Conservation (phyloP, 2,329 filamentous ascomycete genomes). For the Capronia epimyces region DNA sequence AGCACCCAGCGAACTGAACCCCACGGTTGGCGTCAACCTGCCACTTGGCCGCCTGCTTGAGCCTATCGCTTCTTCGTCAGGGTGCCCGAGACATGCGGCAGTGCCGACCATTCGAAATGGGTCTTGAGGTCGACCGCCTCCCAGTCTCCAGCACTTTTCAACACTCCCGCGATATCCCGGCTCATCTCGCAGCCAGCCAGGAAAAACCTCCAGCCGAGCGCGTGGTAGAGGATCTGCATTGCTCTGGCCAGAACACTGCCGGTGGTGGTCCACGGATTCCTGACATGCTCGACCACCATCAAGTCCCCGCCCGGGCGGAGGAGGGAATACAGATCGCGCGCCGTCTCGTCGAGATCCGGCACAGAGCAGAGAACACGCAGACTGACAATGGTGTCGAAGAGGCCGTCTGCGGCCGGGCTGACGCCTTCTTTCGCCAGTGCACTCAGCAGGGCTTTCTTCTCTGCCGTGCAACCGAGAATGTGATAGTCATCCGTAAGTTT, state of each 20-base stretch:
- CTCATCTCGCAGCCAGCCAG: slow-evolving; percentile 49
- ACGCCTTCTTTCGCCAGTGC: slow-evolving; percentile 43
- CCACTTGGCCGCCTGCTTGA: too few species aligned
- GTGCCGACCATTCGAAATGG: slow-evolving; percentile 35
- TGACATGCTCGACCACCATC: slow-evolving; percentile 53
- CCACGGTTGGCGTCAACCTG: too few species aligned
- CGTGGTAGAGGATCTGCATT: slow-evolving; percentile 44
- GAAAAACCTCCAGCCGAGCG: slow-evolving; percentile 49
- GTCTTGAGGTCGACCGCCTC: slow-evolving; percentile 44
- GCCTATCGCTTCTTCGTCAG: slow-evolving; percentile 33
- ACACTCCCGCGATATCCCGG: slow-evolving; percentile 43
- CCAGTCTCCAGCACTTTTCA: slow-evolving; percentile 46
- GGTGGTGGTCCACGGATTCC: slow-evolving; percentile 47
- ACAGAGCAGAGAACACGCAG: slow-evolving; percentile 53
- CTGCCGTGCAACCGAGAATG: slow-evolving; percentile 46
- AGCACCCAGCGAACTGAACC: too few species aligned
- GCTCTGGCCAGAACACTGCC: slow-evolving; percentile 43
- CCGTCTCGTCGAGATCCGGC: slow-evolving; percentile 43
- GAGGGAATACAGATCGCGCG: slow-evolving; percentile 45
- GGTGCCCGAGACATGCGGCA: slow-evolving; percentile 41
- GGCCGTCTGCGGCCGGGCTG: slow-evolving; percentile 31
- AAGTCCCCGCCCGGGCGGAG: slow-evolving; percentile 52
- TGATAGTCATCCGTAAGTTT: slow-evolving; percentile 45
- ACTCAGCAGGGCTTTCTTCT: slow-evolving; percentile 43
- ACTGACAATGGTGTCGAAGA: slow-evolving; percentile 53